Base-by-base conservation (phyloP, 1,139 yeast species). In the Candida freyschussii region DNA sequence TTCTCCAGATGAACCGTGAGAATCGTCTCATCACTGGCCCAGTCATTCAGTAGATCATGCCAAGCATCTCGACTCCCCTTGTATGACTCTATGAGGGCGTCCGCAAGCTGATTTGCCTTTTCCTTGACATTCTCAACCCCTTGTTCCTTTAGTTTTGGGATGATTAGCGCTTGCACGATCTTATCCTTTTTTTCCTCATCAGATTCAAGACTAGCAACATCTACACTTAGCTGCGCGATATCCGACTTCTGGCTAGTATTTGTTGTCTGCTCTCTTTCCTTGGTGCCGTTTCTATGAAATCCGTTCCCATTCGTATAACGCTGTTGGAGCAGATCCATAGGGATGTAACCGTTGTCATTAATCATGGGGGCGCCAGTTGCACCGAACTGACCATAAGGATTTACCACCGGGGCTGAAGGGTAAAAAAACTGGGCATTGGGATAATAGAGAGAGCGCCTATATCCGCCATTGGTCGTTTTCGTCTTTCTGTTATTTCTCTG, bases 401-500 rank as follows among this genome's bases (percentile, higher is more conserved):
- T 19, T 19, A 8, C 11, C 11, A 11, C 10, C 11, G 21, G 21
- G 11, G 11, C 21, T 19, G 21, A 8, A 19, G 21, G 11, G 11
- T 19, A 19, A 19, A 19, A 19, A 11, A 19, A 19, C 11, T 19
- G 21, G 21, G 8, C 11, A 19, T 19, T 19, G 8, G 21, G 21
- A 21, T 21, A 21, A 11, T 7, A 21, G 13, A 21, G 13, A n/a
- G 24, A 11, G 13, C 22, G 29, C 14, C 24, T 24, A 19, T n/a
- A 17, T 8, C 12, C 15, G 21, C 7, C 7, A 9, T 6, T 21
- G 14, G 12, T 15, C 14, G n/a, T 32, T 32, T n/a, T n/a, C 12
- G 29, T 12, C 16, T 36, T 41, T 20, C 39, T 44, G 24, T 39
- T 42, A 21, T 49, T 48, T 47, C 59, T 41, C 39, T 62, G 65